phyloP scores from a whole-genome alignment of 257 asterid species.

The Vinca minor region DNA sequence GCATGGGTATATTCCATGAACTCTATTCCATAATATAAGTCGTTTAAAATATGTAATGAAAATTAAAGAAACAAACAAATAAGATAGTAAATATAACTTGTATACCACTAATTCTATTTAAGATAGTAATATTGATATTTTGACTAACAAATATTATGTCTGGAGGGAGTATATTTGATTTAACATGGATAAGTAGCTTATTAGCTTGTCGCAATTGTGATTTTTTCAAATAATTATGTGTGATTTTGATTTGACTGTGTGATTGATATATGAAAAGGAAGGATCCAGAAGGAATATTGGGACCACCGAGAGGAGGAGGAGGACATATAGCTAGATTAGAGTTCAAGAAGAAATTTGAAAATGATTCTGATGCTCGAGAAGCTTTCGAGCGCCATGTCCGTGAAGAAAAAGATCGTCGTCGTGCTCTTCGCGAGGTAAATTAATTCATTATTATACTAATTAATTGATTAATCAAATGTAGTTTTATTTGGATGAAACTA shows the following conservation, averaged over 20 bases:
- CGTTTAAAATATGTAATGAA: no score
- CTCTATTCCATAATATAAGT: no score
- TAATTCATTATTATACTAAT: no score
- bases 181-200: no score
- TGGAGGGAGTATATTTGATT: no score
- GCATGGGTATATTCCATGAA: slow-evolving; percentile 74
- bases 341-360: slow-evolving; percentile 61
- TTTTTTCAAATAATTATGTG: slow-evolving; percentile 1
- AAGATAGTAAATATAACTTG: no score
- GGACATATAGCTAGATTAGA: slow-evolving; percentile 67
- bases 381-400: slow-evolving; percentile 68
- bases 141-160: no score
- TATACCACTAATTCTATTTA: no score
- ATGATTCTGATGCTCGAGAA: slow-evolving; percentile 60
- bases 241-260: slow-evolving; percentile 4
- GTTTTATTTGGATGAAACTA: no score
- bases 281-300: slow-evolving; percentile 89
- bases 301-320: slow-evolving; percentile 43
- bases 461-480: no score
- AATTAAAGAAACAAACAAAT: no score
- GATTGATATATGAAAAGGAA: slow-evolving; percentile 35
- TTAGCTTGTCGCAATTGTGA: neutral
- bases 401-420: slow-evolving; percentile 54
- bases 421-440: slow-evolving; percentile 58
- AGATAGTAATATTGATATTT: no score